Evolutionary conservation across 257 asterid genomes (phyloP).

Genomic region (Leonotis leonurus): DNA sequence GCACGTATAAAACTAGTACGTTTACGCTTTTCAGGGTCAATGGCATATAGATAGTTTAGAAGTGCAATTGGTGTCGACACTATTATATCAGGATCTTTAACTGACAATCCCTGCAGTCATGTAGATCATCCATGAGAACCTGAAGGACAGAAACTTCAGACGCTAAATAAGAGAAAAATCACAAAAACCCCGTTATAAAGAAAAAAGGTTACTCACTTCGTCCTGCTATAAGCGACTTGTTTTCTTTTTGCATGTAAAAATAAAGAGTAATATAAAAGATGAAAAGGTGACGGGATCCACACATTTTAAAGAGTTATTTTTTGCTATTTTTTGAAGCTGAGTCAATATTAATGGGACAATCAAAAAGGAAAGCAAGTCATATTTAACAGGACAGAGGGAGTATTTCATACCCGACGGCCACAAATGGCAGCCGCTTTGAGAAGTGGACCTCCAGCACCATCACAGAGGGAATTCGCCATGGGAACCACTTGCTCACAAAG

Average conservation of each 20-base stretch:
- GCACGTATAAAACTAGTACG: conserved; percentile 56
- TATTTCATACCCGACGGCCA: conserved; percentile 73
- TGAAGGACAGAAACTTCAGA: background rate
- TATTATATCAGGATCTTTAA: conserved; percentile 67
- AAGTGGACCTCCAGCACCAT: conserved; percentile 53
- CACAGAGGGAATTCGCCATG: conserved; percentile 74
- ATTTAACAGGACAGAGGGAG: too few species aligned
- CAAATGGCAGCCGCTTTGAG: conserved; percentile 69
- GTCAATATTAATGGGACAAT: conserved; percentile 5
- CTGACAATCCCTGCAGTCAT: conserved; percentile 69
- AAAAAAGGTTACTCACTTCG: conserved; percentile 50
- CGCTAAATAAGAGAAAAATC: background rate
- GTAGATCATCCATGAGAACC: conserved; percentile 16
- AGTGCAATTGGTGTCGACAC: conserved; percentile 94
- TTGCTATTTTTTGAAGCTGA: too few species aligned
- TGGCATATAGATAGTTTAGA: conserved; percentile 69
- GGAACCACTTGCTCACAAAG: conserved; percentile 95
- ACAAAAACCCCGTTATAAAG: background rate
- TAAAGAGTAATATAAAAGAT: too few species aligned
- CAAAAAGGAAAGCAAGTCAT: background rate
- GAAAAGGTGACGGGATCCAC: too few species aligned
- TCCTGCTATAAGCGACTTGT: too few species aligned
- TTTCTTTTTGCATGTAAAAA: too few species aligned
- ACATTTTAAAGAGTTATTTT: too few species aligned
- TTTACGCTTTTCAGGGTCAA: conserved; percentile 48